Conservation (phyloP, 192 early-diverging fungal genomes). For the Thoreauomyces humboldtii region DNA sequence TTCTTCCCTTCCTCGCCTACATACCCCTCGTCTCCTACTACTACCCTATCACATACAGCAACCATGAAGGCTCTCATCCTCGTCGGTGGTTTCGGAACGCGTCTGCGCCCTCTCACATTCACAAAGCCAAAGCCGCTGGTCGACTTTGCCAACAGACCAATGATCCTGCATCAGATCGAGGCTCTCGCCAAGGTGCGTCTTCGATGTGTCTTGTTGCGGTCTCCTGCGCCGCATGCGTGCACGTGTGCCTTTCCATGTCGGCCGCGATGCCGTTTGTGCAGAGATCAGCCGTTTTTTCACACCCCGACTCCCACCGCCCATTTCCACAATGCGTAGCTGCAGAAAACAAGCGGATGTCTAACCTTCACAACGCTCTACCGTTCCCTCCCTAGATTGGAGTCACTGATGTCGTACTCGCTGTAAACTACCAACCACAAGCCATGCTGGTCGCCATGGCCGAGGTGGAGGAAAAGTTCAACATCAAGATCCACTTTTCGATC, state of each 20-base stretch:
- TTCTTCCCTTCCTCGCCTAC: no score
- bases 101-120: constrained; percentile 94
- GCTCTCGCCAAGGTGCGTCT: constrained; percentile 83
- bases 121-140: constrained; percentile 97
- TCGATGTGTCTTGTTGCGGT: no score
- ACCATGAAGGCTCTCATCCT: constrained; percentile 61
- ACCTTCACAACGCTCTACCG: no score
- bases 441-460: constrained; percentile 92
- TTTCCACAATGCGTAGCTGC: no score
- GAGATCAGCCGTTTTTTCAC: no score
- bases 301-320: no score
- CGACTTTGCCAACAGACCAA: constrained; percentile 98
- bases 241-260: no score
- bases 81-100: constrained; percentile 88
- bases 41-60: not conserved
- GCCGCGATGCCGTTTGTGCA: no score
- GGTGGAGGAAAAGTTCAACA: constrained; percentile 87
- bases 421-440: constrained; percentile 98
- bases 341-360: no score
- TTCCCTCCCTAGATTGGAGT: constrained; percentile 79
- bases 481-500: constrained; percentile 94
- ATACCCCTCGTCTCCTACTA: not conserved
- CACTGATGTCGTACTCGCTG: constrained; percentile 95
- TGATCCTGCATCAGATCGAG: constrained; percentile 99
- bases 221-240: no score